Conservation (phyloP, 345 rosid genomes). For the Cardiospermum halicacabum region DNA sequence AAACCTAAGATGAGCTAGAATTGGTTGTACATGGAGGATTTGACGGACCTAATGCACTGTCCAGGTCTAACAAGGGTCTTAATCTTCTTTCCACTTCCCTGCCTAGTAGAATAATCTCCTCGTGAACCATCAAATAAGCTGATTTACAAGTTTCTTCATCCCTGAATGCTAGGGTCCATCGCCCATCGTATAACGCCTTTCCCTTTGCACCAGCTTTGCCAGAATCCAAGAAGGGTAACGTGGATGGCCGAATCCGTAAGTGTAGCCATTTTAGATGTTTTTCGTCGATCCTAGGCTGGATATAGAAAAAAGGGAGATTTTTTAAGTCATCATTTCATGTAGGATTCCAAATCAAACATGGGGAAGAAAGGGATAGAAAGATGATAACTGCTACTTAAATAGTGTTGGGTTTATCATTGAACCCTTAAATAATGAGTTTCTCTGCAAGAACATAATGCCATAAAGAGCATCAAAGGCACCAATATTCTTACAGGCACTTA, state of each 20-base stretch:
- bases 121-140: slow-evolving; percentile 60
- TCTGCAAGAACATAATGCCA: too few species aligned
- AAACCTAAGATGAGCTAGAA: slow-evolving; percentile 17
- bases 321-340: too few species aligned
- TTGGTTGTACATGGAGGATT: slow-evolving; percentile 7
- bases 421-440: too few species aligned
- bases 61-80: slow-evolving; percentile 54
- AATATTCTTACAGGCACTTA: too few species aligned
- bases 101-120: slow-evolving; percentile 62
- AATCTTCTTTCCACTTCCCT: slow-evolving; percentile 72
- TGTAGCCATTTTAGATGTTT: slow-evolving; percentile 87
- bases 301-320: background rate
- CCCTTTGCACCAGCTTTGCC: slow-evolving; percentile 40
- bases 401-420: too few species aligned
- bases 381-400: too few species aligned
- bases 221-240: slow-evolving; percentile 58
- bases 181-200: slow-evolving; percentile 83
- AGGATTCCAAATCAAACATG: too few species aligned
- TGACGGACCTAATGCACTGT: slow-evolving; percentile 31
- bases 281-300: slow-evolving; percentile 80
- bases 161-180: slow-evolving; percentile 93
- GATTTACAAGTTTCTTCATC: slow-evolving; percentile 70
- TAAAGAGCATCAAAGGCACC: too few species aligned
- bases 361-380: too few species aligned
- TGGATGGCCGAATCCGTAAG: slow-evolving; percentile 78